A percentile compares a stretch with the other conserved stretches of the same genome.
Evolutionary conservation across 1,284 basidiomycete species (phyloP).

Genomic region (Ustilago bromivora): DNA sequence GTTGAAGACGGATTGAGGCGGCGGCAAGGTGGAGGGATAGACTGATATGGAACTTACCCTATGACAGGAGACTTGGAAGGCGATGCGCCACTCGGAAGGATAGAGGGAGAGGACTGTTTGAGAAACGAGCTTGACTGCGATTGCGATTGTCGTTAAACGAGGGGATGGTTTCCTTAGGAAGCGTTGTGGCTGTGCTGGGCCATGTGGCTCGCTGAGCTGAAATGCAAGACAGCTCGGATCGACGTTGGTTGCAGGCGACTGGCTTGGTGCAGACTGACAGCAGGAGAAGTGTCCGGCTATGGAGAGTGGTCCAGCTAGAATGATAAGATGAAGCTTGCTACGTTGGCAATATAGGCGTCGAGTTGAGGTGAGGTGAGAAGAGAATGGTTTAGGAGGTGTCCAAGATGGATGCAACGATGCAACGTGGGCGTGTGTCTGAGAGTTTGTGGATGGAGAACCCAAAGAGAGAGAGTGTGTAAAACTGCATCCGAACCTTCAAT

Average conservation of each 20-base stretch:
- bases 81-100: conserved; percentile 8
- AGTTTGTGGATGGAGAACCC: not conserved
- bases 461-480: not conserved
- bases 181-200: conserved; percentile 38
- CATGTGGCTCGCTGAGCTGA: conserved; percentile 42
- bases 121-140: conserved; percentile 3
- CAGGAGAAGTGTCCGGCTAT: not conserved
- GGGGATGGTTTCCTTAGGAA: conserved; percentile 1
- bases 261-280: conserved; percentile 9
- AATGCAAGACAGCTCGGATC: conserved; percentile 46
- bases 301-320: not conserved
- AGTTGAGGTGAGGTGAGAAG: not conserved
- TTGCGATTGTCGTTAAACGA: not conserved
- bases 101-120: not conserved
- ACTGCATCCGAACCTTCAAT: not conserved
- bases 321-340: not conserved
- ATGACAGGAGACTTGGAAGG: conserved; percentile 2
- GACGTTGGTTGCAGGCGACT: conserved; percentile 34
- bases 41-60: conserved; percentile 6
- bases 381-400: conserved; percentile 16
- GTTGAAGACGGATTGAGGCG: not conserved
- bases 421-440: not conserved
- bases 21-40: not conserved
- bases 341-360: not conserved
- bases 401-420: not conserved